Evolutionary conservation across 2,329 filamentous ascomycete genomes (phyloP).

Genomic region (Curvularia sp.): DNA sequence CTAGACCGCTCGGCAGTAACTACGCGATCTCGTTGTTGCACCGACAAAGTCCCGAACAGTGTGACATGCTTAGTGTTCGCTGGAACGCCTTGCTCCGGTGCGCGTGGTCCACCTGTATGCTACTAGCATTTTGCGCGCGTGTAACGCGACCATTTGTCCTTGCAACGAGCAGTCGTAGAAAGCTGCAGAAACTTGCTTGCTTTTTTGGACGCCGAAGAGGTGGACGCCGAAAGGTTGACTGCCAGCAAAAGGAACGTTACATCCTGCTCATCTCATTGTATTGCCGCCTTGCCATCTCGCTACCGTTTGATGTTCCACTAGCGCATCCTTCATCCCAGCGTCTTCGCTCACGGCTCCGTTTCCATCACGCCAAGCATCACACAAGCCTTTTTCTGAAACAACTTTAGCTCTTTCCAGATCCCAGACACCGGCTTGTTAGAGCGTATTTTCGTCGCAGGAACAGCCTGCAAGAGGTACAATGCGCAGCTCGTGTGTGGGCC

Average conservation of each 20-base stretch:
- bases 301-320: slow-evolving; percentile 45
- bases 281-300: slow-evolving; percentile 40
- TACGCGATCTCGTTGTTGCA: neutral
- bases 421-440: slow-evolving; percentile 5
- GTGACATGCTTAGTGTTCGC: slow-evolving; percentile 4
- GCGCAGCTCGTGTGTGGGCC: neutral
- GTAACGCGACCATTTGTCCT: neutral
- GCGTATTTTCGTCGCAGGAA: neutral
- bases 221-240: neutral
- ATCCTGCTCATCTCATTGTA: slow-evolving; percentile 7
- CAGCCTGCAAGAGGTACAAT: slow-evolving; percentile 11
- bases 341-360: slow-evolving; percentile 14
- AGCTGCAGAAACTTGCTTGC: neutral
- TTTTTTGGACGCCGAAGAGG: neutral
- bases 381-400: slow-evolving; percentile 19
- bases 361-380: slow-evolving; percentile 24
- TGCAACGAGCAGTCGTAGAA: neutral
- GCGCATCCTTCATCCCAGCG: slow-evolving; percentile 29
- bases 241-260: neutral
- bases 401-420: slow-evolving; percentile 21
- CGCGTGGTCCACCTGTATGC: neutral
- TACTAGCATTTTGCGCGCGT: neutral
- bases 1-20: slow-evolving; percentile 3
- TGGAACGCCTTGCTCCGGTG: neutral
- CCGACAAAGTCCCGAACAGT: slow-evolving; percentile 11